Base-by-base conservation (phyloP, 1,284 basidiomycete species). In the Ustilago shanxiensis region DNA sequence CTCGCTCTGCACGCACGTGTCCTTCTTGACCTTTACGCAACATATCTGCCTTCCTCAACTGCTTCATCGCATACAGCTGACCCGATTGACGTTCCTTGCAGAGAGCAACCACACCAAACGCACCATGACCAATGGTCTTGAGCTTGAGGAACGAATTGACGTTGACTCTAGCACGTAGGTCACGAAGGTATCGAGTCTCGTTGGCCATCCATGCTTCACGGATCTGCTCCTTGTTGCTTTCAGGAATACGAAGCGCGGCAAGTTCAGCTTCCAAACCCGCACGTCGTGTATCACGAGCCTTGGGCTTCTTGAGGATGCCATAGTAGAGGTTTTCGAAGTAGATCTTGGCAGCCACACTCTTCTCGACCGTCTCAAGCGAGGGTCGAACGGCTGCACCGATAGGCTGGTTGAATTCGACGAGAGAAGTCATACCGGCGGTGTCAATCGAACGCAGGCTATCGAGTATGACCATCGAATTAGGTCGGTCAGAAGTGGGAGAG, bases 11-110 rank as follows among this genome's bases (percentile, higher is more conserved):
- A 37, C 94, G 91, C 79, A 95, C 92, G 86, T 95, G 95, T 3
- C 95, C 95, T 88, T 98, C 95, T 87, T 98, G 96, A n/a, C 94
- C 95, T 88, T 96, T 96, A 54, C 93, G 91, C 79, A 98, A 89
- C 95, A 98, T 98, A 86, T 98, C 95, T 66, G 91, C 91, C 88
- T 98, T 99, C 61, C 95, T 86, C 85, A 93, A 92, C 91, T 96
- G 93, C 87, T 98, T 99, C 94, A 99, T 98, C 52, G 95, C 95
- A 83, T 92, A 97, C 50, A 98, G 88, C 79, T 91, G 90, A 22
- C 93, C 93, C 14, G 91, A 91, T 26, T 90, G 89, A 80, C 89
- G 90, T 87, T 98, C 95, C 86, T 89, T 91, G 53, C 97, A 95
- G 58, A 99, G 90, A 22, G 92, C 93, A 7, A 99, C 96, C 52